Base-by-base conservation (phyloP, 2,329 filamentous ascomycete genomes). In the Epichloe sibirici region DNA sequence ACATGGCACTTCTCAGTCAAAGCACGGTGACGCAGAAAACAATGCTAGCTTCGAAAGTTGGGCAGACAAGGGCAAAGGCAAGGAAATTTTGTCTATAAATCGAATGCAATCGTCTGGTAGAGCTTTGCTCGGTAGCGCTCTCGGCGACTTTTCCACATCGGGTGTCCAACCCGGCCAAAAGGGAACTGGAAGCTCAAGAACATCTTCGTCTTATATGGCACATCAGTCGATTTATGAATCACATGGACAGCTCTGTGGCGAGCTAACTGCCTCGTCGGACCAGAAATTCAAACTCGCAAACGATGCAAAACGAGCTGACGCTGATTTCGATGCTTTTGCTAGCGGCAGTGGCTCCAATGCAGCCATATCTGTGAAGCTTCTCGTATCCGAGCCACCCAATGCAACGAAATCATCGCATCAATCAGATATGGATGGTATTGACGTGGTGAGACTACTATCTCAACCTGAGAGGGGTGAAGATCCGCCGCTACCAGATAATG, bases 391-490 rank as follows among this genome's bases (percentile, higher is more conserved):
- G 17, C 17, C 43, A 31, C 15, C 13, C 3, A 9, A 40, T 3
- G 3, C 43, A 21, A 34, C 68, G 11, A 60, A 69, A 23, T 15
- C 15, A 34, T 25, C 13, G 40, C 8, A 25, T 17, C 31, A 50
- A 23, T 17, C 31, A 38, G 7, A 17, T 12, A 59, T 59, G 42
- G 56, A 63, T 48, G 63, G 65, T 25, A 58, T 57, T 51, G 55
- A 57, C 7, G 71, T 75, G 6, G 63, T 69, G 8, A 57, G 61
- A 15, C 60, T 75, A 3, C 61, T 75, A 15, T 65, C 64, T 7
- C 56, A 57, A 17, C 57, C 61, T 12, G 61, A 62, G 6, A 51
- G 53, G 37, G 55, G 55, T 51, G 57, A 57, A 11, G 56, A 60
- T 23, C 45, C 43, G 23, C 51, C 57, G 8, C 55, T 63, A 4